Percentiles rank a stretch among this genome's conserved stretches.
Conservation (phyloP, 371 early-diverging fungal species). For the Mucor indicus region DNA sequence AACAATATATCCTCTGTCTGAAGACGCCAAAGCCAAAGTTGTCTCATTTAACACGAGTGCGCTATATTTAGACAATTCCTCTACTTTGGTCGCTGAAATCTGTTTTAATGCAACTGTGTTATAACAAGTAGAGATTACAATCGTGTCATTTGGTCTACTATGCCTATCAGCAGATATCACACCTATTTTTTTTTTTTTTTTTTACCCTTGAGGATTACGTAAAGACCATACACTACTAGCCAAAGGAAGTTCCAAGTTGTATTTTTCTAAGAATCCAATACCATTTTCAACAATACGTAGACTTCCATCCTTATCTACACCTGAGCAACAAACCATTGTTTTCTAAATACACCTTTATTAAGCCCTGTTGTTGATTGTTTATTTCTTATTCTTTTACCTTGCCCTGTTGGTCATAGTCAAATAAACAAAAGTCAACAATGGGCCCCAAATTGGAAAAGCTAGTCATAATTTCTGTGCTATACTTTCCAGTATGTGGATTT, state of each 20-base stretch:
- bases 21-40: conserved; percentile 25
- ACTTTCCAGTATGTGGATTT: conserved; percentile 21
- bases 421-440: conserved; percentile 75
- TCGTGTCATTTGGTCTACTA: conserved; percentile 15
- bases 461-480: conserved; percentile 49
- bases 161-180: background rate
- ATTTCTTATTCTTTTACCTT: conserved; percentile 40
- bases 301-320: conserved; percentile 69
- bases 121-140: conserved; percentile 52
- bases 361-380: background rate
- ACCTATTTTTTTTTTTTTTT: too few relatives aligned
- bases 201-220: conserved; percentile 4
- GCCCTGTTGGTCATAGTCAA: conserved; percentile 69
- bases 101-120: conserved; percentile 18
- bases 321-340: conserved; percentile 87
- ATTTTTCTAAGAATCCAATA: conserved; percentile 74
- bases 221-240: conserved; percentile 72
- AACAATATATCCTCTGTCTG: conserved; percentile 15
- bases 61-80: conserved; percentile 6
- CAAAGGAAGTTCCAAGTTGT: conserved; percentile 56
- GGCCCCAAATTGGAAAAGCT: conserved; percentile 73
- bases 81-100: background rate
- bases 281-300: conserved; percentile 86
- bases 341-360: conserved; percentile 35
- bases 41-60: conserved; percentile 19